Evolutionary conservation across 805 yeast genomes (phyloP).

Genomic region (Hermanozyma aechmeae): DNA sequence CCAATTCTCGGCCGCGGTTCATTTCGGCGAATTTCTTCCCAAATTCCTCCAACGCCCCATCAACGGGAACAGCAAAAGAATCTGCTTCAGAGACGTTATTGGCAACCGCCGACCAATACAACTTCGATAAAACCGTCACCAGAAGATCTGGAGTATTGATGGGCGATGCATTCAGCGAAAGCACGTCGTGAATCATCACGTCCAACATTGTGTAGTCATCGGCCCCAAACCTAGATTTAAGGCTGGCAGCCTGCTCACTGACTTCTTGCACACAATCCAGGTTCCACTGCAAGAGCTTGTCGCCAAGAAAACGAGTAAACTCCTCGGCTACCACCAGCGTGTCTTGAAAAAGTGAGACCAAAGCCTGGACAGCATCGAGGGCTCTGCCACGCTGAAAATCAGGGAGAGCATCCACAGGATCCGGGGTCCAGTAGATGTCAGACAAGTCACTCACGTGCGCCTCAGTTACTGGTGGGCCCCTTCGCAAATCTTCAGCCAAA

Average conservation of each 20-base stretch:
- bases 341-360: constrained; percentile 64
- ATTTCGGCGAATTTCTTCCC: constrained; percentile 29
- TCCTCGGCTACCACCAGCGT: constrained; percentile 60
- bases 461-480: constrained; percentile 3
- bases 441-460: constrained; percentile 27
- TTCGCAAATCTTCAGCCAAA: constrained; percentile 44
- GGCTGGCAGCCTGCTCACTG: constrained; percentile 34
- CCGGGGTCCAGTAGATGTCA: constrained; percentile 67
- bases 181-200: constrained; percentile 77
- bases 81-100: constrained; percentile 19
- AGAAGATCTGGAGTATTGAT: too few species aligned
- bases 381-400: constrained; percentile 59
- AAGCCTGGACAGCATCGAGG: constrained; percentile 61
- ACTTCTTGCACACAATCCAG: constrained; percentile 33
- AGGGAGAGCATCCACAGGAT: constrained; percentile 84
- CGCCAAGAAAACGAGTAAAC: constrained; percentile 52
- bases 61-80: constrained; percentile 45
- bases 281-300: constrained; percentile 37
- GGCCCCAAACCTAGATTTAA: constrained; percentile 59
- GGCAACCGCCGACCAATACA: constrained; percentile 70
- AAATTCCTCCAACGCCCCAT: constrained; percentile 34
- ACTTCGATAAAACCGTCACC: constrained; percentile 60
- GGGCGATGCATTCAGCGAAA: too few species aligned
- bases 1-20: constrained; percentile 52
- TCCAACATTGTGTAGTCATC: constrained; percentile 60